phyloP scores from a whole-genome alignment of 2,329 filamentous ascomycete genomes.

The Ascochyta koolunga region DNA sequence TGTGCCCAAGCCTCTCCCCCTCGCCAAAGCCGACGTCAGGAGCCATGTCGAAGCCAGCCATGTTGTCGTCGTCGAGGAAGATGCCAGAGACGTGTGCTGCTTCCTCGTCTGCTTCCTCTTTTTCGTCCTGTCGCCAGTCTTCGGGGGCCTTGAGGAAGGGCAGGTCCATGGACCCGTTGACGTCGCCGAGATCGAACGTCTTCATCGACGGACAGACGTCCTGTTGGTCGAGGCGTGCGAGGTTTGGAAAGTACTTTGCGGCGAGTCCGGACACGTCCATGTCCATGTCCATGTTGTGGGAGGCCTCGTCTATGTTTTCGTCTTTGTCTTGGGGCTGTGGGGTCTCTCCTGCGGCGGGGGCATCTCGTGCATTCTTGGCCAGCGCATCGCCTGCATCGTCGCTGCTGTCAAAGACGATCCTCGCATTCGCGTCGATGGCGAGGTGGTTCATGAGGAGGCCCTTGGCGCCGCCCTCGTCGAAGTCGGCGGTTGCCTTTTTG shows the following conservation, averaged over 20 bases:
- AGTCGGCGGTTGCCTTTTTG: constrained; percentile 98
- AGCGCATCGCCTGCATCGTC: constrained; percentile 72
- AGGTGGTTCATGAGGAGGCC: constrained; percentile 93
- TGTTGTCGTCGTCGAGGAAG: constrained; percentile 76
- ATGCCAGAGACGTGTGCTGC: constrained; percentile 74
- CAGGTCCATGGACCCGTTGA: constrained; percentile 83
- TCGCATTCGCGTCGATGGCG: constrained; percentile 88
- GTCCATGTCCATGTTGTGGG: constrained; percentile 73
- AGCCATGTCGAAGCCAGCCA: constrained; percentile 66
- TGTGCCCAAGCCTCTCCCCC: constrained; percentile 95
- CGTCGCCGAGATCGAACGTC: constrained; percentile 87
- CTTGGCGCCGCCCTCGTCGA: constrained; percentile 97
- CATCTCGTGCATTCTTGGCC: constrained; percentile 52
- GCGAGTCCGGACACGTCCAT: constrained; percentile 80
- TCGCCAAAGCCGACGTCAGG: constrained; percentile 87
- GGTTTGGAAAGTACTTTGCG: constrained; percentile 82
- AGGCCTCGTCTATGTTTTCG: constrained; percentile 44
- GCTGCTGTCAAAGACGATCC: constrained; percentile 98
- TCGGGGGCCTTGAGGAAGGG: constrained; percentile 90
- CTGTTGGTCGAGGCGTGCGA: constrained; percentile 77
- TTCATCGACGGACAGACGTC: constrained; percentile 96
- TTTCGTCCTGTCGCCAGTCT: constrained; percentile 78
- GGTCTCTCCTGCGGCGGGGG: constrained; percentile 51
- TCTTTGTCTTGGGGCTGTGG: constrained; percentile 40
- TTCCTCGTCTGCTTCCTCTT: constrained; percentile 59